A percentile compares a stretch with the other conserved stretches of the same genome.
phyloP scores from a whole-genome alignment of 2,329 filamentous ascomycete genomes.

The Cladosporium halotolerans region DNA sequence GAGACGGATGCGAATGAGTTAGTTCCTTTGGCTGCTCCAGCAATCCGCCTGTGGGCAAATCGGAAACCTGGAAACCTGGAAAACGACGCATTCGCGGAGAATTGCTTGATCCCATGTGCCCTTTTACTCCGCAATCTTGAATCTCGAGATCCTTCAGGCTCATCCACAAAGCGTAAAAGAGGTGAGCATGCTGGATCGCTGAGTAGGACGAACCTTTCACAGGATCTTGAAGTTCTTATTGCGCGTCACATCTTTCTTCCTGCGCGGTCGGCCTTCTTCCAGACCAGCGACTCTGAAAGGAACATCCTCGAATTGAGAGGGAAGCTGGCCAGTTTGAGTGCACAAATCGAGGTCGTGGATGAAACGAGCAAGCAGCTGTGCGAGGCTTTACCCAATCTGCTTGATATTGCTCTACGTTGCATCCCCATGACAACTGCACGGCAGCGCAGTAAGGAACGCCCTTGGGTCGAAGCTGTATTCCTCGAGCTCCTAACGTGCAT shows the following conservation, averaged over 20 bases:
- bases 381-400: slow-evolving; percentile 22
- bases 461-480: slow-evolving; percentile 41
- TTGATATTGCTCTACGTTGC: slow-evolving; percentile 38
- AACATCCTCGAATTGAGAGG: slow-evolving; percentile 5
- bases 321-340: slow-evolving; percentile 4
- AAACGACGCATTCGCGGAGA: slow-evolving; percentile 22
- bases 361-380: not conserved
- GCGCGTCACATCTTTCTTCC: slow-evolving; percentile 39
- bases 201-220: not conserved
- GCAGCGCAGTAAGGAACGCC: slow-evolving; percentile 34
- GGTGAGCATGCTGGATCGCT: not conserved
- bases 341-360: not conserved
- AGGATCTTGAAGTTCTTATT: slow-evolving; percentile 32
- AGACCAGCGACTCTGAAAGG: slow-evolving; percentile 4
- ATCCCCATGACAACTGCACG: slow-evolving; percentile 36
- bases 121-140: slow-evolving; percentile 14
- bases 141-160: not conserved
- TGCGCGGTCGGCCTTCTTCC: slow-evolving; percentile 33
- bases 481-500: slow-evolving; percentile 31
- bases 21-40: slow-evolving; percentile 9
- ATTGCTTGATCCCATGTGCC: slow-evolving; percentile 21
- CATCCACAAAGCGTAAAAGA: slow-evolving; percentile 5
- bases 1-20: not conserved
- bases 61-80: slow-evolving; percentile 19
- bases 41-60: slow-evolving; percentile 22